These are phyloP conservation scores for Candida sithepensis DNA, from an alignment of 805 yeast genomes.

Conservation along the genomic window DNA sequence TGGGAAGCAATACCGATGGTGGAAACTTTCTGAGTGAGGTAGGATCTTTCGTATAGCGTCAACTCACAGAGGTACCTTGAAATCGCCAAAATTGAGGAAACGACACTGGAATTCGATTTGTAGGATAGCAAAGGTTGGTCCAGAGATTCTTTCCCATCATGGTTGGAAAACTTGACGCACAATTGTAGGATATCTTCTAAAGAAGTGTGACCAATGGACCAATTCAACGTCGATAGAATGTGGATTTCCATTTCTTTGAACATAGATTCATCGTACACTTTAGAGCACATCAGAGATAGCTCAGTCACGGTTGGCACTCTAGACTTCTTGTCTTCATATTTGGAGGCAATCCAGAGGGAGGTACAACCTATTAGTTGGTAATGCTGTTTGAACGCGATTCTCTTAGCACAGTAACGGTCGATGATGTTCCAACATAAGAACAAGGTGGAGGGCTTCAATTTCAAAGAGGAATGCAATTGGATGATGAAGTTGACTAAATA, in stretches of 20 bases:
- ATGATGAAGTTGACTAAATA: conserved; percentile 76
- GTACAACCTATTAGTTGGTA: conserved; percentile 89
- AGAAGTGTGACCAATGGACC: conserved; percentile 43
- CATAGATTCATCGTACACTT: conserved; percentile 49
- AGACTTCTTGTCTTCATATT: conserved; percentile 60
- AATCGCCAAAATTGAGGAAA: conserved; percentile 52
- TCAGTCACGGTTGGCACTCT: conserved; percentile 56
- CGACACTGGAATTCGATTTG: conserved; percentile 32
- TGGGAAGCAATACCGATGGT: conserved; percentile 49
- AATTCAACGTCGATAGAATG: conserved; percentile 36
- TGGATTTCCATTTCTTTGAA: conserved; percentile 46
- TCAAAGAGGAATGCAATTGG: conserved; percentile 58
- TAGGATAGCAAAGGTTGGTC: conserved; percentile 26
- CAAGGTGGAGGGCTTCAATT: conserved; percentile 62
- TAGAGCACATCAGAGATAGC: conserved; percentile 52
- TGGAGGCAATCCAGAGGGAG: conserved; percentile 89
- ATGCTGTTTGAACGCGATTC: conserved; percentile 82
- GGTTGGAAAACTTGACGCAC: conserved; percentile 33
- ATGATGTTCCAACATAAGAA: conserved; percentile 70
- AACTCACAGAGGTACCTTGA: conserved; percentile 53
- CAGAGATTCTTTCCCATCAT: conserved; percentile 29
- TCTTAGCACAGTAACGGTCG: conserved; percentile 86
- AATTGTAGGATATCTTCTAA: conserved; percentile 50
- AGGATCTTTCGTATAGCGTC: conserved; percentile 46
- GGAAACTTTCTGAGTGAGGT: conserved; percentile 41